A percentile compares a stretch with the other conserved stretches of the same genome.
Conservation (phyloP, 2,329 filamentous ascomycete genomes). For the Pleurostoma richardsiae region DNA sequence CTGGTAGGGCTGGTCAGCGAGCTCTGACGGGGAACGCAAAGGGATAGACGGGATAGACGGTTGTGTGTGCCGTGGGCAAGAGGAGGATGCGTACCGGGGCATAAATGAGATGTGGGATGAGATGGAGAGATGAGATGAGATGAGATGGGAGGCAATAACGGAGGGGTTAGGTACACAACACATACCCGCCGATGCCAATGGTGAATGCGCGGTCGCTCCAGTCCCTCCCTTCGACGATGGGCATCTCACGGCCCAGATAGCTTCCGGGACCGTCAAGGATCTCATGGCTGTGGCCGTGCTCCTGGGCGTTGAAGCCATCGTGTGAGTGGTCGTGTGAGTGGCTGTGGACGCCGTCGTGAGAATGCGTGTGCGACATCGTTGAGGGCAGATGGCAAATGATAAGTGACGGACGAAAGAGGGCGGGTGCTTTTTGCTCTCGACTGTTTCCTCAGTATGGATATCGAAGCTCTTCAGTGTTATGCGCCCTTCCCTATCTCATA, state of each 20-base stretch:
- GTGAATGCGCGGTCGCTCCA: conserved; percentile 92
- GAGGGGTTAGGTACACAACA: conserved; percentile 6
- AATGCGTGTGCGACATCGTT: conserved; percentile 39
- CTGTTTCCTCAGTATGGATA: too few species aligned
- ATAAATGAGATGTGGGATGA: too few species aligned
- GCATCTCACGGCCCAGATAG: conserved; percentile 87
- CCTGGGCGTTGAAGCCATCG: conserved; percentile 47
- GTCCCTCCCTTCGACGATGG: conserved; percentile 79
- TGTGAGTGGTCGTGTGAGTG: conserved; percentile 42
- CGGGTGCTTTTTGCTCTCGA: too few species aligned
- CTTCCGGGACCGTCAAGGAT: conserved; percentile 91
- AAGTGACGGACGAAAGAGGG: not conserved
- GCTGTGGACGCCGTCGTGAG: conserved; percentile 47
- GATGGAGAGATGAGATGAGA: too few species aligned
- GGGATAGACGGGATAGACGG: too few species aligned
- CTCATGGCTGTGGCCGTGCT: conserved; percentile 94
- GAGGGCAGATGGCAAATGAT: not conserved
- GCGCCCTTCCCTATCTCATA: too few species aligned
- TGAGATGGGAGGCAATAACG: too few species aligned
- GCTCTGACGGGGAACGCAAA: too few species aligned
- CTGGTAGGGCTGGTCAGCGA: conserved; percentile 34
- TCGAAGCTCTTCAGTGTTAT: too few species aligned
- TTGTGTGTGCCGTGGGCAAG: too few species aligned
- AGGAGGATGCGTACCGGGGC: too few species aligned
- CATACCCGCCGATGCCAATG: conserved; percentile 93